Conservation (phyloP, 768 basidiomycete genomes). For the Amanita polypyramis region DNA sequence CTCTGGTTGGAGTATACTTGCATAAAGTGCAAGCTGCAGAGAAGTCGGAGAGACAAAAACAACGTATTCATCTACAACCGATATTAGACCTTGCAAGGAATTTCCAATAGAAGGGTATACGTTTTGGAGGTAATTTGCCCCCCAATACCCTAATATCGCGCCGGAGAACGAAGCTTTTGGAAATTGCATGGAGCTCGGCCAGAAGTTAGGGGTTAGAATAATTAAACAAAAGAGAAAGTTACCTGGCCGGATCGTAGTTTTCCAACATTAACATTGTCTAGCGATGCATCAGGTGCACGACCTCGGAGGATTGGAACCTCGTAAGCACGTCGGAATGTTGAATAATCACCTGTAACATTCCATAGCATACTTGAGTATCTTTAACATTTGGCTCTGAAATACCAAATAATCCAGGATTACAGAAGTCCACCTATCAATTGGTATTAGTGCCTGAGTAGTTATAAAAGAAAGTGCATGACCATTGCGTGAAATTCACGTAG, state of each 20-base stretch:
- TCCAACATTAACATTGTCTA: conserved; percentile 69
- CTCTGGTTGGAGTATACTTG: conserved; percentile 61
- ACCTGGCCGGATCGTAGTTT: conserved; percentile 73
- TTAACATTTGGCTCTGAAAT: conserved; percentile 9
- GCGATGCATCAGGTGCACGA: conserved; percentile 63
- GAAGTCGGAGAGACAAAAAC: conserved; percentile 86
- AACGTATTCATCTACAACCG: conserved; percentile 81
- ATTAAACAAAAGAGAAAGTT: conserved; percentile 3
- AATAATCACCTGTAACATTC: conserved; percentile 51
- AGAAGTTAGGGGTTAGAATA: background rate
- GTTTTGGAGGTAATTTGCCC: conserved; percentile 84
- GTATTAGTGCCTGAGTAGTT: background rate
- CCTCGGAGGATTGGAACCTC: conserved; percentile 84
- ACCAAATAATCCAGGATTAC: conserved; percentile 89
- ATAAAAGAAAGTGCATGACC: conserved; percentile 35
- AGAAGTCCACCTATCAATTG: conserved; percentile 69
- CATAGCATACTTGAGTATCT: background rate
- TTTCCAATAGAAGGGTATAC: conserved; percentile 23
- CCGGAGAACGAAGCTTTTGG: conserved; percentile 83
- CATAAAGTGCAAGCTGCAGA: conserved; percentile 76
- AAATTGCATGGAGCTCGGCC: conserved; percentile 54
- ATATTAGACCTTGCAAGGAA: background rate
- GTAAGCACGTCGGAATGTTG: conserved; percentile 69
- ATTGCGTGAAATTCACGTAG: conserved; percentile 92
- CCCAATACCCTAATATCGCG: conserved; percentile 76